These are phyloP conservation scores for Raphidocelis subcapitata DNA, from an alignment of 139 green algal species.

Conservation along the genomic window DNA sequence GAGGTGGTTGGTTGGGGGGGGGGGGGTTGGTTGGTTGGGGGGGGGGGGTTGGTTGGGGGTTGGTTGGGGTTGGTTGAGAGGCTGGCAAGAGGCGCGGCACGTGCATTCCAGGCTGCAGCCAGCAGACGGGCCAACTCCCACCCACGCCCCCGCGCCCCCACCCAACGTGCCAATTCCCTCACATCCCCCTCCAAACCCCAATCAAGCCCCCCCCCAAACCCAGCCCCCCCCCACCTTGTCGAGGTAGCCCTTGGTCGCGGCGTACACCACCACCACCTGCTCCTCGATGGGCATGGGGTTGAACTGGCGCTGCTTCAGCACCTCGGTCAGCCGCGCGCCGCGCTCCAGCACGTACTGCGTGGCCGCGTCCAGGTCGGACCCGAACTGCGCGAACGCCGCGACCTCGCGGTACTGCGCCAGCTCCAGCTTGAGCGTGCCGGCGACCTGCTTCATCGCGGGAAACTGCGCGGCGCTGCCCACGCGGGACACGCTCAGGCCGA, in stretches of 20 bases:
- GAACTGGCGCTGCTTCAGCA: conserved; percentile 93
- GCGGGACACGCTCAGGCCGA: conserved; percentile 73
- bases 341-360: conserved; percentile 89
- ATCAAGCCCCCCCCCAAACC: too few relatives aligned
- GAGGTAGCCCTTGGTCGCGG: conserved; percentile 84
- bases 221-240: conserved; percentile 56
- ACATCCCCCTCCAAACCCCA: too few relatives aligned
- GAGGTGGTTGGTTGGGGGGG: too few relatives aligned
- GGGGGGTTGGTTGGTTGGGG: too few relatives aligned
- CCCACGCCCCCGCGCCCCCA: too few relatives aligned
- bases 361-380: conserved; percentile 81
- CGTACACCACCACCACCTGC: conserved; percentile 70
- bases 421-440: conserved; percentile 26
- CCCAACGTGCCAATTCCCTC: too few relatives aligned
- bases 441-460: conserved; percentile 88
- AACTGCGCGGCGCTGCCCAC: conserved; percentile 88
- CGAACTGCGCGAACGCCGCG: conserved; percentile 83
- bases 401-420: conserved; percentile 88
- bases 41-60: too few relatives aligned
- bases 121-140: too few relatives aligned
- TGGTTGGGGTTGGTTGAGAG: too few relatives aligned
- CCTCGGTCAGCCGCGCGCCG: conserved; percentile 82
- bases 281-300: conserved; percentile 83
- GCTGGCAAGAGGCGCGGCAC: too few relatives aligned
- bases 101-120: too few relatives aligned